A percentile compares a stretch with the other conserved stretches of the same genome.
These are phyloP conservation scores for Mycena galericulata DNA, from an alignment of 768 basidiomycete species.

Conservation along the genomic window DNA sequence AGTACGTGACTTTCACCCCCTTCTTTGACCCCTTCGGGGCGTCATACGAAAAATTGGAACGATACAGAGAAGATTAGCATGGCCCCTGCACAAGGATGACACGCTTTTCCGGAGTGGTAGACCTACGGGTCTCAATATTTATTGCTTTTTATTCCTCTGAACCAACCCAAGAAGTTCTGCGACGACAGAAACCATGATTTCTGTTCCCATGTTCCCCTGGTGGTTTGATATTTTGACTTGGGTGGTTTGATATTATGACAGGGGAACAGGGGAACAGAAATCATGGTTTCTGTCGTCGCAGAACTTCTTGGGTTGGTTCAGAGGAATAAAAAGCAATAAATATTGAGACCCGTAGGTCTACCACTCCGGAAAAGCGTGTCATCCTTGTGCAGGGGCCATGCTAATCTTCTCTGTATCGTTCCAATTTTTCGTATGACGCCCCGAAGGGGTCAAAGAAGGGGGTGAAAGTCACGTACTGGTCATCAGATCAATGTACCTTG, in stretches of 20 bases:
- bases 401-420: slow-evolving; percentile 99
- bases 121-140: slow-evolving; percentile 69
- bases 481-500: too few species aligned
- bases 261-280: too few species aligned
- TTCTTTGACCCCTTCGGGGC: slow-evolving; percentile 30
- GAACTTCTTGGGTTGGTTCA: too few species aligned
- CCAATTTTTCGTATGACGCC: slow-evolving; percentile 79
- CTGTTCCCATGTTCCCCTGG: too few species aligned
- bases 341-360: slow-evolving; percentile 72
- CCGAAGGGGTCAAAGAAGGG: slow-evolving; percentile 10
- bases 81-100: slow-evolving; percentile 93
- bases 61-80: slow-evolving; percentile 99
- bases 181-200: too few species aligned
- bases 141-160: slow-evolving; percentile 43
- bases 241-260: too few species aligned
- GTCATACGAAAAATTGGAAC: slow-evolving; percentile 89
- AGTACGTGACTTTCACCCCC: too few species aligned
- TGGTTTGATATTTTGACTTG: too few species aligned
- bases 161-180: too few species aligned
- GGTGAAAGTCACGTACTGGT: too few species aligned
- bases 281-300: too few species aligned
- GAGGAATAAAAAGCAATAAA: too few species aligned
- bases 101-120: slow-evolving; percentile 96
- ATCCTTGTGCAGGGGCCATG: slow-evolving; percentile 99
- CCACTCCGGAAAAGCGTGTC: slow-evolving; percentile 98